These are phyloP conservation scores for Plenodomus tracheiphilus DNA, from an alignment of 2,329 filamentous ascomycete genomes.

Conservation along the genomic window DNA sequence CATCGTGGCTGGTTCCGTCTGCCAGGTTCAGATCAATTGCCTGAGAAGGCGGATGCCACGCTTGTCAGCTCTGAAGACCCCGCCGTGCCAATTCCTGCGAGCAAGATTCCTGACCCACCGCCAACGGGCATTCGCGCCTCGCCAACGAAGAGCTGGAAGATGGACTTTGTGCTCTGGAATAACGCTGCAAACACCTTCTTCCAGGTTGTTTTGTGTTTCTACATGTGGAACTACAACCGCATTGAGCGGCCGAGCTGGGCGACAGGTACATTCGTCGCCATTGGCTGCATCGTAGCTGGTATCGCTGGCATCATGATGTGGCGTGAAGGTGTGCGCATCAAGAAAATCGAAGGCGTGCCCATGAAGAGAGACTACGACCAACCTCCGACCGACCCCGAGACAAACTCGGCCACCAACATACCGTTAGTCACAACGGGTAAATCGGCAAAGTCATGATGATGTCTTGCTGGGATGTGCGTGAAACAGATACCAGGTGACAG, in stretches of 20 bases:
- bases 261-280: conserved; percentile 75
- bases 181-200: conserved; percentile 80
- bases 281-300: conserved; percentile 71
- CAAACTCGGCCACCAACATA: conserved; percentile 19
- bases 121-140: conserved; percentile 72
- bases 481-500: not conserved
- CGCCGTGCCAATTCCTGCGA: conserved; percentile 65
- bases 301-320: conserved; percentile 71
- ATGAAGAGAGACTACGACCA: conserved; percentile 29
- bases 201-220: conserved; percentile 71
- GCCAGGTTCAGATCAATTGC: conserved; percentile 63
- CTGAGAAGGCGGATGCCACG: conserved; percentile 26
- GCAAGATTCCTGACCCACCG: conserved; percentile 66
- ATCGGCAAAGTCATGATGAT: conserved; percentile 27
- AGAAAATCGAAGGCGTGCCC: conserved; percentile 44
- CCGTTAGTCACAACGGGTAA: conserved; percentile 20
- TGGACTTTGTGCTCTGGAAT: conserved; percentile 78
- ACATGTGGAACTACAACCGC: conserved; percentile 82
- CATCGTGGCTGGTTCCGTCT: conserved; percentile 77
- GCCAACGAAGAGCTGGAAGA: conserved; percentile 70
- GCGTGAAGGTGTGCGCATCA: conserved; percentile 62
- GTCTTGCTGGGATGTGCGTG: conserved; percentile 1
- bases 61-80: conserved; percentile 44
- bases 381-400: conserved; percentile 26
- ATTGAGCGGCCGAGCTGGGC: conserved; percentile 77